Evolutionary conservation across 306 rosid species (phyloP).

Genomic region (Clitoria ternatea): DNA sequence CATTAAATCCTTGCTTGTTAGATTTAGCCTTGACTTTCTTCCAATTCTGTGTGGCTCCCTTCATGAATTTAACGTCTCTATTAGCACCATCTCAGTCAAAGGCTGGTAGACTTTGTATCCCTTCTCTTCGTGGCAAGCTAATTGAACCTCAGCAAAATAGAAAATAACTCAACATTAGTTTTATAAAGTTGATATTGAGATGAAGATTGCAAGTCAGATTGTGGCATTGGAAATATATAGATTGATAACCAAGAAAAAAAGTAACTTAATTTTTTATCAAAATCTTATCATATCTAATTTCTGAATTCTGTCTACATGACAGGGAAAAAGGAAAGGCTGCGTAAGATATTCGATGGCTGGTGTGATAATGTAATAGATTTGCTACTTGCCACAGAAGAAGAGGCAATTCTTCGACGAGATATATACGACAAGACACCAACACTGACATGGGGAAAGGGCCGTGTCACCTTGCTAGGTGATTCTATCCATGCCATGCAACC

Average conservation of each 20-base stretch:
- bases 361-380: constrained; percentile 87
- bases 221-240: neutral
- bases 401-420: constrained; percentile 83
- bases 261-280: too few relatives aligned
- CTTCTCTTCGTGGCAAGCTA: neutral
- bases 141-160: neutral
- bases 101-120: too few relatives aligned
- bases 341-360: constrained; percentile 83
- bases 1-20: too few relatives aligned
- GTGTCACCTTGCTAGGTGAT: constrained; percentile 91
- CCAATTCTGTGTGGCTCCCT: too few relatives aligned
- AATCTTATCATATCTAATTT: neutral
- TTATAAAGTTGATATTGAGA: neutral
- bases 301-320: constrained; percentile 19
- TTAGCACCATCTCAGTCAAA: too few relatives aligned
- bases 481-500: constrained; percentile 99
- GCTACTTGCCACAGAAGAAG: constrained; percentile 78
- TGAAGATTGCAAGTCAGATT: neutral
- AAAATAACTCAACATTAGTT: neutral
- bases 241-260: too few relatives aligned
- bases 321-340: constrained; percentile 81
- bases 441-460: constrained; percentile 89
- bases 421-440: constrained; percentile 79
- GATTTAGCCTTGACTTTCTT: too few relatives aligned
- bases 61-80: too few relatives aligned